phyloP scores from a whole-genome alignment of 495 filamentous ascomycete genomes.

The Aspergillus affinis region DNA sequence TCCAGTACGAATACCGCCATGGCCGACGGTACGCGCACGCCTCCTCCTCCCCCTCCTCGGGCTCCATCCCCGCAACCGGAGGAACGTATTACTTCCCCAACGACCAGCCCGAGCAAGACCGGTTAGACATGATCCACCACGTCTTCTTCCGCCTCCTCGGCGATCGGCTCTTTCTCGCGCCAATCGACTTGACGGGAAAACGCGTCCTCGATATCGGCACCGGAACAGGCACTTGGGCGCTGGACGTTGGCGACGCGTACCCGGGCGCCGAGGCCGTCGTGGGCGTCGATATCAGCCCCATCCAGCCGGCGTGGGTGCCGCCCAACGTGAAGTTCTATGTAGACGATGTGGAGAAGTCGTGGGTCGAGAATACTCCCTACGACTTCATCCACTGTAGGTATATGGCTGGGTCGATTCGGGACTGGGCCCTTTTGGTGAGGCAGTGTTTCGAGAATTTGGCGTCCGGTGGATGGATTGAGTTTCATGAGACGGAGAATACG shows the following conservation, averaged over 20 bases:
- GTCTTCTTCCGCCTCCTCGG: slow-evolving; percentile 17
- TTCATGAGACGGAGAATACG: slow-evolving; percentile 28
- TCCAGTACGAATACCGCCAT: slow-evolving; percentile 26
- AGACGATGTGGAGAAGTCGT: slow-evolving; percentile 31
- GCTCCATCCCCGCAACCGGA: slow-evolving; percentile 11
- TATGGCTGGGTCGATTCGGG: slow-evolving; percentile 31
- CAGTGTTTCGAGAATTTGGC: slow-evolving; percentile 30
- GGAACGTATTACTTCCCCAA: slow-evolving; percentile 31
- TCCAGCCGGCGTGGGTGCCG: slow-evolving; percentile 43
- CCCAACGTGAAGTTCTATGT: slow-evolving; percentile 45
- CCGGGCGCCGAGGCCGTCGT: slow-evolving; percentile 22
- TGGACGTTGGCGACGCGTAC: slow-evolving; percentile 25
- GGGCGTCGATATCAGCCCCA: slow-evolving; percentile 48
- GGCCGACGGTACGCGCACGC: slow-evolving; percentile 25
- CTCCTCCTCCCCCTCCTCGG: too few relatives aligned
- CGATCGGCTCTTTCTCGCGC: slow-evolving; percentile 21
- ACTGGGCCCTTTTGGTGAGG: slow-evolving; percentile 28
- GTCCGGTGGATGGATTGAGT: slow-evolving; percentile 43
- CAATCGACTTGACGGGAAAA: slow-evolving; percentile 14
- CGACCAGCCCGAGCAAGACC: slow-evolving; percentile 27
- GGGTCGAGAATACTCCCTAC: slow-evolving; percentile 23
- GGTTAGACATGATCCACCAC: slow-evolving; percentile 28
- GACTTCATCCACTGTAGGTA: slow-evolving; percentile 37
- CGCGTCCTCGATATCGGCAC: slow-evolving; percentile 13
- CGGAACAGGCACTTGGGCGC: slow-evolving; percentile 47